These are phyloP conservation scores for Leccinum longicurvipes DNA, from an alignment of 768 basidiomycete genomes.

Conservation along the genomic window DNA sequence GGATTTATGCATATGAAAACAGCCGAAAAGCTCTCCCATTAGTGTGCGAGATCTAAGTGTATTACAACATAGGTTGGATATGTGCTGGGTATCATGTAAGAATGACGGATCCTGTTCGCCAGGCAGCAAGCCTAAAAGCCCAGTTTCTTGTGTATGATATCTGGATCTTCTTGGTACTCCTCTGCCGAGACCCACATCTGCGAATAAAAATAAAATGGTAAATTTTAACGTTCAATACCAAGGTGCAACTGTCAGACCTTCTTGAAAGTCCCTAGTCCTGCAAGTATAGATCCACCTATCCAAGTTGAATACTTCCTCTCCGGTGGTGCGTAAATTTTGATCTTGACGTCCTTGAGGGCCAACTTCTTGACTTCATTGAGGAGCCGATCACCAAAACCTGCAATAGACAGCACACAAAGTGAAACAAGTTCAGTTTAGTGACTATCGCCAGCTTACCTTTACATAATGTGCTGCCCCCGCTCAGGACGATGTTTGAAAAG, in stretches of 20 bases:
- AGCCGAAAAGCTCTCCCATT: constrained; percentile 18
- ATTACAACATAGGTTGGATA: constrained; percentile 33
- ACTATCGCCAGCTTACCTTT: constrained; percentile 54
- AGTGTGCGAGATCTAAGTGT: constrained; percentile 26
- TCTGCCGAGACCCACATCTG: constrained; percentile 99
- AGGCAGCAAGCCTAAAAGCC: constrained; percentile 53
- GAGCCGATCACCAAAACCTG: constrained; percentile 94
- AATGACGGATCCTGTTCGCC: constrained; percentile 10
- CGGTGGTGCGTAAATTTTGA: constrained; percentile 99
- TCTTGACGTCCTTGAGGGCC: constrained; percentile 93
- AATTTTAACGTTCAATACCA: background rate
- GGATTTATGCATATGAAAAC: constrained; percentile 28
- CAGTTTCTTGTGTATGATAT: constrained; percentile 95
- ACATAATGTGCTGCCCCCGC: constrained; percentile 94
- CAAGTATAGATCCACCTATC: constrained; percentile 97
- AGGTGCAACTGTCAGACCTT: constrained; percentile 52
- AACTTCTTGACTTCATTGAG: constrained; percentile 96
- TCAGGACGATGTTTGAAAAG: constrained; percentile 95
- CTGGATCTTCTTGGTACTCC: constrained; percentile 98
- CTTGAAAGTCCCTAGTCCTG: constrained; percentile 95
- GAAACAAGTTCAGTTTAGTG: constrained; percentile 16
- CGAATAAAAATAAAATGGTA: constrained; percentile 8
- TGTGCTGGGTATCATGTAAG: constrained; percentile 33
- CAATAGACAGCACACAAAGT: constrained; percentile 3
- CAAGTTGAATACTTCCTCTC: constrained; percentile 97